A percentile compares a stretch with the other conserved stretches of the same genome.
Conservation (phyloP, 495 filamentous ascomycete species). For the Xylaria palmicola region DNA sequence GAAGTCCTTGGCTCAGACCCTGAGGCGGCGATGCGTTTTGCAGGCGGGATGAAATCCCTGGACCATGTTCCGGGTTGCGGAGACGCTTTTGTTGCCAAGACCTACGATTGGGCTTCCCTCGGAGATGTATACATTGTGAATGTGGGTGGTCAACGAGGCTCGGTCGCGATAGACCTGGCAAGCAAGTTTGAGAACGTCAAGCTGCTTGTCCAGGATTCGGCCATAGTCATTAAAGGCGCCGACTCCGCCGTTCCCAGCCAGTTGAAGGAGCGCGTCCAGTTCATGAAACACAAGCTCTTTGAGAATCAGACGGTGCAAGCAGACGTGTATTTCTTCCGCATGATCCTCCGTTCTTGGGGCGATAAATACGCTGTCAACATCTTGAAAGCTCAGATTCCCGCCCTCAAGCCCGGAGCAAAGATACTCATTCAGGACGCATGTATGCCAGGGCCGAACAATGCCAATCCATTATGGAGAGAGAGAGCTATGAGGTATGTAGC, state of each 20-base stretch:
- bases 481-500: slow-evolving; percentile 17
- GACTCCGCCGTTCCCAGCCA: slow-evolving; percentile 8
- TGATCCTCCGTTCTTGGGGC: slow-evolving; percentile 50
- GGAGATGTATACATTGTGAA: slow-evolving; percentile 12
- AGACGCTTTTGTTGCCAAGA: slow-evolving; percentile 8
- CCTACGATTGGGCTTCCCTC: slow-evolving; percentile 24
- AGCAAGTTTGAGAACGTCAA: slow-evolving; percentile 14
- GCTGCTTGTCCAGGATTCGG: slow-evolving; percentile 18
- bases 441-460: slow-evolving; percentile 26
- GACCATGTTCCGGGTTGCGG: slow-evolving; percentile 16
- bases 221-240: slow-evolving; percentile 10
- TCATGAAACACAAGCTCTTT: slow-evolving; percentile 48
- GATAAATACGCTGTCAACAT: slow-evolving; percentile 41
- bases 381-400: slow-evolving; percentile 39
- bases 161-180: slow-evolving; percentile 13
- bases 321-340: slow-evolving; percentile 53
- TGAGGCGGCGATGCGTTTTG: slow-evolving; percentile 16
- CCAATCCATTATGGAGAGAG: slow-evolving; percentile 18
- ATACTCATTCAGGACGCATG: slow-evolving; percentile 46
- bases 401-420: slow-evolving; percentile 37
- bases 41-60: slow-evolving; percentile 12
- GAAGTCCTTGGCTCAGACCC: slow-evolving; percentile 17
- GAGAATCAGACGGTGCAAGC: slow-evolving; percentile 44
- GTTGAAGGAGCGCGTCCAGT: slow-evolving; percentile 26
- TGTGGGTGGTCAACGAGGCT: slow-evolving; percentile 15